Evolutionary conservation across 2,329 filamentous ascomycete genomes (phyloP), one percentile per base, ranked within the genome.

Genomic region (Sodiomyces alkalinus): DNA sequence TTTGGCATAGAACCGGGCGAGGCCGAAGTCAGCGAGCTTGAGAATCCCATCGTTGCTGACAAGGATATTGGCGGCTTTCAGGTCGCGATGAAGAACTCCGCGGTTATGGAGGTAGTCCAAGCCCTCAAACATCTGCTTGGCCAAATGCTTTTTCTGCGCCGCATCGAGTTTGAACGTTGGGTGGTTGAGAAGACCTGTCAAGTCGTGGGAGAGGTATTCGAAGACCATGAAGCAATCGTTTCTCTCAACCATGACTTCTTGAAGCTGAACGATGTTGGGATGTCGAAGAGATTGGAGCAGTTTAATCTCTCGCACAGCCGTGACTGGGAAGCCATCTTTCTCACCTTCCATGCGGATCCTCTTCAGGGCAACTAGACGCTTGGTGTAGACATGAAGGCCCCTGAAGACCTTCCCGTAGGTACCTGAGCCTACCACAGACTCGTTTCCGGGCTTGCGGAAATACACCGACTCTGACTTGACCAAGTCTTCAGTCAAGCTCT

Each of bases 221-320:
- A 98, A 98, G 3, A 98, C 90, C 90, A 98, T 98, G 55, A 92
- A 98, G 51, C 90, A 98, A 53, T 96, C 86, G 41, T 96, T 96
- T 47, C 79, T 81, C 55, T 98, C 90, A 3, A 98, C 90, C 90
- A 98, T 98, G 39, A 92, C 82, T 55, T 93, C 85, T 39, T 80
- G 73, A 12, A 93, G 58, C 22, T 75, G 74, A 32, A 93, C 82
- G 28, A 93, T 75, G 43, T 92, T 92, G 33, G 64, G 58, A 43
- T 92, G 82, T 37, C 77, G 75, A 14, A 92, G 62, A 4, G 80
- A 86, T 46, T 92, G 83, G n/a, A 93, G 62, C 15, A 93, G 61
- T 49, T 92, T 92, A 58, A 93, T 86, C 51, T 93, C 85, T 34
- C 85, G 74, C 16, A 92, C 80, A 0, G 85, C 85, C 1, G 85